Base-by-base conservation (phyloP, 805 yeast species). In the Myxozyma kluyveri region DNA sequence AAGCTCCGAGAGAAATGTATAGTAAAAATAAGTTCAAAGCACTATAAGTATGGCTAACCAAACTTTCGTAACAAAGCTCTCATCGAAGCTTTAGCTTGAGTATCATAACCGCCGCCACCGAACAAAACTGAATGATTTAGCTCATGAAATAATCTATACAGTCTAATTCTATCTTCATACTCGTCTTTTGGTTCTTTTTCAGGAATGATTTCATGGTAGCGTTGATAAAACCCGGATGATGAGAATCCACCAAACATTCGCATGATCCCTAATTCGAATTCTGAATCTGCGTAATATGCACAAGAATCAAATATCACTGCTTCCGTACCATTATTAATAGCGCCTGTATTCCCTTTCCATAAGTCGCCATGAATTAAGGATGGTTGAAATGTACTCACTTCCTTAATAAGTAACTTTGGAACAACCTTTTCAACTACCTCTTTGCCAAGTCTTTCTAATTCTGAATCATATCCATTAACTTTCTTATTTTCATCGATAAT, bases 191-290 rank as follows among this genome's bases (percentile, higher is more conserved):
- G 61, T 17, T 56, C 54, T 24, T 43, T 42, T 4, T 29, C 42
- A 4, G 60, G 60, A 4, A 56, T 36, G 10, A 43, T 45, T 21
- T 45, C 38, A 38, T 56, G 61, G 44, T 56, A 56, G 17, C 42
- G 27, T 38, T 39, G 29, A 36, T 44, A 56, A 24, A 56, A 54
- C 19, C 45, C 45, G 3, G 17, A n/a, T 3, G 45, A 23, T 35
- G 45, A 29, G 39, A 56, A 57, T 5, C 61, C 61, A 17, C 61
- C 61, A 41, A 57, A 57, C 61, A 57, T 56, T 9, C 47, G 36
- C 61, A 52, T 52, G 3, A 57, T 56, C 3, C 61, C 61, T 10
- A 57, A 55, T 19, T 57, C 61, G 29, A 45, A 57, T 39, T 57
- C 61, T 17, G 50, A 43, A 36, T 57, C 60, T 4, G 59, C 58